phyloP scores from a whole-genome alignment of 1,284 basidiomycete genomes.

The Cryptococcus neoformans region DNA sequence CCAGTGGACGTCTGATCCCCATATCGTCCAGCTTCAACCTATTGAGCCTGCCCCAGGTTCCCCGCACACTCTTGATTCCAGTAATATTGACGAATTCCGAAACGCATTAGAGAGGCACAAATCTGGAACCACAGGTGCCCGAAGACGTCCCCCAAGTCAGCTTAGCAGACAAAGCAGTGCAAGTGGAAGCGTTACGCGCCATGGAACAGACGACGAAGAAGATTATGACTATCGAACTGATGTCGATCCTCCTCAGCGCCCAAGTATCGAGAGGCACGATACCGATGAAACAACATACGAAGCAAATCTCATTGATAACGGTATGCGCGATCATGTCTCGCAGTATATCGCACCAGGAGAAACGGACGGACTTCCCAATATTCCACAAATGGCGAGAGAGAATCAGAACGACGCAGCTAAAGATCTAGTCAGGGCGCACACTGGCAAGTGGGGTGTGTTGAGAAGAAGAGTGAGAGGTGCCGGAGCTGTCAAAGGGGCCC shows the following conservation, averaged over 20 bases:
- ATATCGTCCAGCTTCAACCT: slow-evolving; percentile 37
- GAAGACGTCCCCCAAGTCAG: slow-evolving; percentile 12
- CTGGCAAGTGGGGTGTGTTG: slow-evolving; percentile 43
- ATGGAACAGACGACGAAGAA: slow-evolving; percentile 20
- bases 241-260: slow-evolving; percentile 24
- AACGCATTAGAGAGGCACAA: slow-evolving; percentile 39
- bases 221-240: slow-evolving; percentile 50
- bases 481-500: slow-evolving; percentile 19
- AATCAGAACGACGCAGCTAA: slow-evolving; percentile 31
- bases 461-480: slow-evolving; percentile 38
- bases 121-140: background rate
- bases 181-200: slow-evolving; percentile 7
- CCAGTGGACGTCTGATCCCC: slow-evolving; percentile 45
- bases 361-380: slow-evolving; percentile 50
- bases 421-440: slow-evolving; percentile 49
- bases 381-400: slow-evolving; percentile 23
- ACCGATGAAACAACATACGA: slow-evolving; percentile 5
- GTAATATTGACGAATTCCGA: slow-evolving; percentile 35
- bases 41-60: slow-evolving; percentile 12
- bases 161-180: slow-evolving; percentile 24
- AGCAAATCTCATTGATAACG: slow-evolving; percentile 26
- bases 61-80: slow-evolving; percentile 25
- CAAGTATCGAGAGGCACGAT: slow-evolving; percentile 1
- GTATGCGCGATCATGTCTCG: slow-evolving; percentile 27
- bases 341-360: slow-evolving; percentile 50